phyloP scores from a whole-genome alignment of 2,329 filamentous ascomycete genomes.

The Cladosporium oxysporum region DNA sequence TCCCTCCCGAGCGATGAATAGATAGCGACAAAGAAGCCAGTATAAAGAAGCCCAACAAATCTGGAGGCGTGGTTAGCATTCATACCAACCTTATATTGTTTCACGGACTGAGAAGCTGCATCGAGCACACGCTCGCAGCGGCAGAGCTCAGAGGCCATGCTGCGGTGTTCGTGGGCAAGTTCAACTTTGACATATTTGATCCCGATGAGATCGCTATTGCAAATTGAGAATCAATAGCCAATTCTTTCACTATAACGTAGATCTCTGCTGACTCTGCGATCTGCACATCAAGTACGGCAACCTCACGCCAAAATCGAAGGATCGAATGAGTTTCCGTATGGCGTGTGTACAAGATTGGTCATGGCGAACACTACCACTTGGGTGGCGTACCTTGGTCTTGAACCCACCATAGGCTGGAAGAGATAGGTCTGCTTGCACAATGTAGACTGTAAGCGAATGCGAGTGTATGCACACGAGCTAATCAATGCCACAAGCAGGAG shows the following conservation, averaged over 20 bases:
- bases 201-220: too few relatives aligned
- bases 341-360: not conserved
- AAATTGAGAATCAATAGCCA: too few relatives aligned
- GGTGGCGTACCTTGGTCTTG: too few relatives aligned
- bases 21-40: conserved; percentile 29
- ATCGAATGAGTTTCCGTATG: not conserved
- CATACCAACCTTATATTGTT: conserved; percentile 48
- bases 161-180: conserved; percentile 28
- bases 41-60: conserved; percentile 38
- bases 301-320: not conserved
- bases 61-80: conserved; percentile 42
- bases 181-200: not conserved
- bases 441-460: not conserved
- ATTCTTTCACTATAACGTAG: too few relatives aligned
- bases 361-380: too few relatives aligned
- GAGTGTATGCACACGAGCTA: not conserved
- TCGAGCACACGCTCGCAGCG: conserved; percentile 34
- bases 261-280: too few relatives aligned
- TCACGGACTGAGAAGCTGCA: conserved; percentile 40
- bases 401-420: not conserved
- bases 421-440: not conserved
- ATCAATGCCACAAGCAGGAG: not conserved
- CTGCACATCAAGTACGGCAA: not conserved
- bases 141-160: conserved; percentile 32
- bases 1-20: conserved; percentile 50